phyloP scores from a whole-genome alignment of 176 grass and related monocot genomes.

The Olyra latifolia region DNA sequence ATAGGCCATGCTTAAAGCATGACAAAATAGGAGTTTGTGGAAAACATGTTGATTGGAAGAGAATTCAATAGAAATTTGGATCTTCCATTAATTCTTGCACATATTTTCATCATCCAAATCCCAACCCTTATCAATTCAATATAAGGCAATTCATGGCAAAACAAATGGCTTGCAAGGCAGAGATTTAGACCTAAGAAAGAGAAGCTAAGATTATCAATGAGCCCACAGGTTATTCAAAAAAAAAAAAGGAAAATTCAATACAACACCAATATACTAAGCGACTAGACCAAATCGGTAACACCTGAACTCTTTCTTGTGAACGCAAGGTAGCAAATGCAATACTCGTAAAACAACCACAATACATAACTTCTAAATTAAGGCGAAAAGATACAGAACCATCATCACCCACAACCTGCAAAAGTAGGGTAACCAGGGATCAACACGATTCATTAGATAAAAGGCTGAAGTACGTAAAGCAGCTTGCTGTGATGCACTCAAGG shows the following conservation, averaged over 20 bases:
- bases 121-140: not conserved
- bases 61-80: not conserved
- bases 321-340: not conserved
- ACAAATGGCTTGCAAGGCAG: not conserved
- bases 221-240: not conserved
- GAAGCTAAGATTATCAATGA: not conserved
- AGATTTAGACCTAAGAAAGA: not conserved
- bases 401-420: conserved; percentile 75
- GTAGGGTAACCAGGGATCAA: conserved; percentile 22
- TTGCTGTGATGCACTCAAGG: not conserved
- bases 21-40: not conserved
- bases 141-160: not conserved
- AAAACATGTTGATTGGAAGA: not conserved
- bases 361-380: not conserved
- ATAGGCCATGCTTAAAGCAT: not conserved
- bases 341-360: not conserved
- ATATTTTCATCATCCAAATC: not conserved
- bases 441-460: not conserved
- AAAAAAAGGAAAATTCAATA: not conserved
- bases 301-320: not conserved
- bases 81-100: not conserved
- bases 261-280: not conserved
- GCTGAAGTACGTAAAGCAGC: not conserved
- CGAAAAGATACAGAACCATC: conserved; percentile 90
- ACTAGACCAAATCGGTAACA: not conserved